Percentiles rank a stretch among this genome's conserved stretches.
Conservation (phyloP, 2,329 filamentous ascomycete genomes). For the Colletotrichum simmondsii region DNA sequence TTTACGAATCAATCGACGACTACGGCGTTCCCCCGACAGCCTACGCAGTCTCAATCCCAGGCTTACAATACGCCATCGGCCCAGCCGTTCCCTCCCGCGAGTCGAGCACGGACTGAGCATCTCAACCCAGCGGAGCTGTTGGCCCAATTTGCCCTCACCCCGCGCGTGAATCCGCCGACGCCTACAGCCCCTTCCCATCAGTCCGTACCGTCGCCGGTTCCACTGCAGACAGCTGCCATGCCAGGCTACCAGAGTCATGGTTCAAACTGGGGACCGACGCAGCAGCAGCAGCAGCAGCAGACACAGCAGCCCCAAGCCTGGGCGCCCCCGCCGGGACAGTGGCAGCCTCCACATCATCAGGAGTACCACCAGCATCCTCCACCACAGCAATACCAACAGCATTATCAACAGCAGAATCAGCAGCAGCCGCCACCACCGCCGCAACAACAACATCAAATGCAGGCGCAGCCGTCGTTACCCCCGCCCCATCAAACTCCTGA, state of each 20-base stretch:
- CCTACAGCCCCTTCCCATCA: constrained; percentile 20
- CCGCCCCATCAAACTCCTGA: neutral
- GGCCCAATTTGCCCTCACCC: constrained; percentile 30
- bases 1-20: constrained; percentile 23
- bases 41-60: neutral
- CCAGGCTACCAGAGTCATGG: neutral
- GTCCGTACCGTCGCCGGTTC: neutral
- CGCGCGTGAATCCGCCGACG: constrained; percentile 29
- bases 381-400: constrained; percentile 15
- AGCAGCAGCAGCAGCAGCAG: constrained; percentile 10
- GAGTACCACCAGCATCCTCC: constrained; percentile 18
- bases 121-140: constrained; percentile 29
- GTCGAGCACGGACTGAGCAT: constrained; percentile 19
- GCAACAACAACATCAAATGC: neutral
- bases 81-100: neutral
- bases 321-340: constrained; percentile 2
- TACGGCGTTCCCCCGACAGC: constrained; percentile 1
- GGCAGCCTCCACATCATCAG: constrained; percentile 33
- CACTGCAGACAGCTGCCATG: neutral
- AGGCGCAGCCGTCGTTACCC: neutral
- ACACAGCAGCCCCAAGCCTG: constrained; percentile 1
- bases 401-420: constrained; percentile 19
- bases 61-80: neutral
- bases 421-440: constrained; percentile 1
- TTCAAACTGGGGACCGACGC: constrained; percentile 3